These are phyloP conservation scores for Neolecta irregularis DNA, from an alignment of 1,139 yeast species.

Conservation along the genomic window DNA sequence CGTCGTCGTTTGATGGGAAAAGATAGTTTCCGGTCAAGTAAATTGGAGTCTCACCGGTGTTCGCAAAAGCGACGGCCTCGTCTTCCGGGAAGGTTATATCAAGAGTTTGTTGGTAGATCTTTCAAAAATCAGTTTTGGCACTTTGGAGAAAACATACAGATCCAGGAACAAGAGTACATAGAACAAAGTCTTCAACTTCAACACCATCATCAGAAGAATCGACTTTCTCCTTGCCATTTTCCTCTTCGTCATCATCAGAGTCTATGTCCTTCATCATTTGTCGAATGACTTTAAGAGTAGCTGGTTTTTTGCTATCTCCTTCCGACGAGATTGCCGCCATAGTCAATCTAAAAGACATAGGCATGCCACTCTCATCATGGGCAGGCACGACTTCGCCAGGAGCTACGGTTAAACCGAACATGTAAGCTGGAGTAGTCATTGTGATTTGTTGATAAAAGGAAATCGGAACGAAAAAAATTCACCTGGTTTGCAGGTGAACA, in stretches of 20 bases:
- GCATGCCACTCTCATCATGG: conserved; percentile 46
- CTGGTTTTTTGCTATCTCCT: conserved; percentile 64
- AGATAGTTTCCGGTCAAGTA: conserved; percentile 90
- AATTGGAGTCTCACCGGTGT: conserved; percentile 73
- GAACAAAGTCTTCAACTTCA: conserved; percentile 37
- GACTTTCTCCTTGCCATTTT: conserved; percentile 25
- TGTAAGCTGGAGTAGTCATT: conserved; percentile 57
- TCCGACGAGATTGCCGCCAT: conserved; percentile 93
- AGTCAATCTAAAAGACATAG: conserved; percentile 79
- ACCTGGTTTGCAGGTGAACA: too few relatives aligned
- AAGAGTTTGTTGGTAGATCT: conserved; percentile 79
- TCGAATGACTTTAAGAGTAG: conserved; percentile 55
- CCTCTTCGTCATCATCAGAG: conserved; percentile 24
- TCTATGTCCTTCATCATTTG: conserved; percentile 53
- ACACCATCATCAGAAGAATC: conserved; percentile 32
- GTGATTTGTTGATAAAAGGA: conserved; percentile 2
- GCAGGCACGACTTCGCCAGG: conserved; percentile 85
- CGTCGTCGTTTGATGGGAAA: conserved; percentile 54
- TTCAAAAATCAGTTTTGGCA: neutral
- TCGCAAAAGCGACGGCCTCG: conserved; percentile 87
- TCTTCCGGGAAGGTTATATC: conserved; percentile 84
- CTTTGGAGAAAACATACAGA: conserved; percentile 20
- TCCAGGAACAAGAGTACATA: conserved; percentile 84
- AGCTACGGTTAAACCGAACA: conserved; percentile 66
- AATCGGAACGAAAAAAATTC: conserved; percentile 2